These are phyloP conservation scores for Coniferiporia weirii DNA, from an alignment of 1,284 basidiomycete genomes.

Conservation along the genomic window DNA sequence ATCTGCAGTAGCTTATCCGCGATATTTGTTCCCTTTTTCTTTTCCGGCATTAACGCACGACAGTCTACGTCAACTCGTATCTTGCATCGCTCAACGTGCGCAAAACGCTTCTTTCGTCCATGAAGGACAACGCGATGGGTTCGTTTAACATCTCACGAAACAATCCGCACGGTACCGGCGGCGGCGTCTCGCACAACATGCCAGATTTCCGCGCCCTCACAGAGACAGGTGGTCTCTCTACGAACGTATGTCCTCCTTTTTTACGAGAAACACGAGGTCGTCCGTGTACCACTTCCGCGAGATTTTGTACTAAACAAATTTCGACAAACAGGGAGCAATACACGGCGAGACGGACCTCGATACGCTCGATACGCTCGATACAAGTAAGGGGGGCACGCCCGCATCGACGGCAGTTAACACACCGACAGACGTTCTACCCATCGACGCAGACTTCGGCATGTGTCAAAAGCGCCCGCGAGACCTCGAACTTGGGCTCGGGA, in stretches of 20 bases:
- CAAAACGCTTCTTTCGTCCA: conserved; percentile 23
- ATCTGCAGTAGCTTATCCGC: not conserved
- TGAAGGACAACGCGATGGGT: conserved; percentile 1
- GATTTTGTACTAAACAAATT: no score
- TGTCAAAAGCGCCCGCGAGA: not conserved
- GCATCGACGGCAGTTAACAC: conserved; percentile 9
- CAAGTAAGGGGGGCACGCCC: not conserved
- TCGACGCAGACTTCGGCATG: not conserved
- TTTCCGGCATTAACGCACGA: not conserved
- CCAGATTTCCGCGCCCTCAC: conserved; percentile 1
- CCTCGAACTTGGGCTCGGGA: not conserved
- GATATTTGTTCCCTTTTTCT: not conserved
- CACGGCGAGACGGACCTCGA: not conserved
- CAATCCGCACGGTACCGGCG: not conserved
- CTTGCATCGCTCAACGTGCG: conserved; percentile 36
- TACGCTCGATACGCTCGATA: not conserved
- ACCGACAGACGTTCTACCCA: not conserved
- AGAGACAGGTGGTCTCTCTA: not conserved
- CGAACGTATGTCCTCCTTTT: not conserved
- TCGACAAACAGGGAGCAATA: not conserved
- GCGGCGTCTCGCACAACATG: conserved; percentile 4
- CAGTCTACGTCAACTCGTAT: conserved; percentile 38
- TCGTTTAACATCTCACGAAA: not conserved
- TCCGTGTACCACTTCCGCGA: no score
- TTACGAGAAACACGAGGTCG: no score